Percentiles rank a stretch among this genome's conserved stretches.
These are phyloP conservation scores for Tranzscheliella williamsii DNA, from an alignment of 1,284 basidiomycete species.

Conservation along the genomic window DNA sequence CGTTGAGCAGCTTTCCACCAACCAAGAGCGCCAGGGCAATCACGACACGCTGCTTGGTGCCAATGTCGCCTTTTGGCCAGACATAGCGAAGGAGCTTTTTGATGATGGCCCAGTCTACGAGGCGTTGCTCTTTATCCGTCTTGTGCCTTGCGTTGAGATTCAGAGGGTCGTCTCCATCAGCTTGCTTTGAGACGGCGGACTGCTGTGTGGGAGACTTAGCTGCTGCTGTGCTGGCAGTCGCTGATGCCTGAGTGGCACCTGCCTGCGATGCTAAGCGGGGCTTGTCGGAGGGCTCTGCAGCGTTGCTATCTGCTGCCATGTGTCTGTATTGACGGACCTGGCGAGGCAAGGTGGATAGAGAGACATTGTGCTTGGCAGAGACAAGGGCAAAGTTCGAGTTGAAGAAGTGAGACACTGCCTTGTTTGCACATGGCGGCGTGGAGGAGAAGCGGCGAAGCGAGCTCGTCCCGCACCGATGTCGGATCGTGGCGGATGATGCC, in stretches of 20 bases:
- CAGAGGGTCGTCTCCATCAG: constrained; percentile 47
- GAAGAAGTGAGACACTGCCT: not conserved
- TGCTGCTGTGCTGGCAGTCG: not conserved
- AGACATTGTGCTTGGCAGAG: not conserved
- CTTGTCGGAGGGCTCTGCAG: not conserved
- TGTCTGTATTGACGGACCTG: not conserved
- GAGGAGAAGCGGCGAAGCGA: not conserved
- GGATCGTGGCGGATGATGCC: too few relatives aligned
- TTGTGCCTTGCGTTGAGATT: constrained; percentile 35
- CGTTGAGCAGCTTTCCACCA: constrained; percentile 88
- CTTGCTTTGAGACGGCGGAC: constrained; percentile 3
- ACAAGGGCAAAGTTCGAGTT: not conserved
- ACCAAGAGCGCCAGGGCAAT: constrained; percentile 81
- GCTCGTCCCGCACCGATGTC: too few relatives aligned
- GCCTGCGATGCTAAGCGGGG: not conserved
- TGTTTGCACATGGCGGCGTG: not conserved
- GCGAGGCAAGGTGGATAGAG: not conserved
- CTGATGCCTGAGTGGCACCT: not conserved
- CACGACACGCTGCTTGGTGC: constrained; percentile 72
- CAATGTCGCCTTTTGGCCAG: constrained; percentile 66
- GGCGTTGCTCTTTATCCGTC: constrained; percentile 44
- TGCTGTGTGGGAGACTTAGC: not conserved
- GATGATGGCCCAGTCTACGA: constrained; percentile 66
- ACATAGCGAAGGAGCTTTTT: constrained; percentile 66
- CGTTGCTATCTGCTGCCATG: not conserved